These are phyloP conservation scores for Candida silvicultrix DNA, from an alignment of 805 yeast species.

Conservation along the genomic window DNA sequence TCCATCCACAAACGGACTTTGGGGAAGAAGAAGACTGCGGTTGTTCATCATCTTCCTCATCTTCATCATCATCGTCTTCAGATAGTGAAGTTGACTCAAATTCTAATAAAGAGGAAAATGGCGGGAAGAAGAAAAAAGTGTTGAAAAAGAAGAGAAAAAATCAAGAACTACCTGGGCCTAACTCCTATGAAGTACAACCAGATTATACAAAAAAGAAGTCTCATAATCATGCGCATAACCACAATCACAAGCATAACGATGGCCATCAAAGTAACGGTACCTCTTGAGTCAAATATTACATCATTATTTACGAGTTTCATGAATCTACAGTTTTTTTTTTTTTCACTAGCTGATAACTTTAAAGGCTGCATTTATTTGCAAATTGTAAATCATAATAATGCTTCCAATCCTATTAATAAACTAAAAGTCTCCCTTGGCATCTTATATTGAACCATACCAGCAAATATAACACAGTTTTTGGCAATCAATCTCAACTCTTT, in stretches of 20 bases:
- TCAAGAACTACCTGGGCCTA: slow-evolving; percentile 41
- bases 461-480: slow-evolving; percentile 86
- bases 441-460: slow-evolving; percentile 89
- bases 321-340: background rate
- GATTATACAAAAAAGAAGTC: slow-evolving; percentile 33
- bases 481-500: slow-evolving; percentile 56
- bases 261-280: background rate
- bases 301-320: background rate
- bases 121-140: slow-evolving; percentile 25
- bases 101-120: background rate
- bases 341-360: background rate
- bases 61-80: slow-evolving; percentile 24
- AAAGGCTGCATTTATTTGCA: no score
- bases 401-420: slow-evolving; percentile 59
- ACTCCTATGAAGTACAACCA: slow-evolving; percentile 90
- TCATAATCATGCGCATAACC: slow-evolving; percentile 4
- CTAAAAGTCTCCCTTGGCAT: slow-evolving; percentile 85
- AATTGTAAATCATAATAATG: slow-evolving; percentile 17
- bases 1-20: slow-evolving; percentile 65
- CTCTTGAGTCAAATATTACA: no score
- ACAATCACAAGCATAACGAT: slow-evolving; percentile 6
- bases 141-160: slow-evolving; percentile 21
- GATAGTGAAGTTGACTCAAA: slow-evolving; percentile 33
- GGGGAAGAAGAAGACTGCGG: slow-evolving; percentile 38
- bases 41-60: slow-evolving; percentile 16